phyloP scores from a whole-genome alignment of 73 alveolate species.

The Paramecium tetraurelia region DNA sequence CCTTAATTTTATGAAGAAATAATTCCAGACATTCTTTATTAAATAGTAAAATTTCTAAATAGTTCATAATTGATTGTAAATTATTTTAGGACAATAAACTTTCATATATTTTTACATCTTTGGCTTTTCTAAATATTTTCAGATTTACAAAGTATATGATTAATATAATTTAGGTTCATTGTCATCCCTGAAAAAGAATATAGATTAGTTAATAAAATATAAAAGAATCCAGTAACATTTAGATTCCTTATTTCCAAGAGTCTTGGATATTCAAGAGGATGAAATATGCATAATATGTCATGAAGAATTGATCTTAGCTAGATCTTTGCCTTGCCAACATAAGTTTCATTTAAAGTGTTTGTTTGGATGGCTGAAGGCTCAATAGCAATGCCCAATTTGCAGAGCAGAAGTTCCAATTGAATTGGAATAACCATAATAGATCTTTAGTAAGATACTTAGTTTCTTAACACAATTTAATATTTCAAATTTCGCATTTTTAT shows the following conservation, averaged over 20 bases:
- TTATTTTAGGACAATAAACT: not conserved
- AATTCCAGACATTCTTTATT: not conserved
- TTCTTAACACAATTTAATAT: not conserved
- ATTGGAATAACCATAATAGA: not conserved
- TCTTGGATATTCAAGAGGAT: not conserved
- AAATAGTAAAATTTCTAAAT: not conserved
- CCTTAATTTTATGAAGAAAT: constrained; percentile 38
- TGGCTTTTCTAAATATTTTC: constrained; percentile 45
- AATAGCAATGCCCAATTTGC: constrained; percentile 41
- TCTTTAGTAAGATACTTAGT: not conserved
- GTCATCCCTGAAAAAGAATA: not conserved
- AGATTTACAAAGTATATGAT: not conserved
- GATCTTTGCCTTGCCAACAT: constrained; percentile 30
- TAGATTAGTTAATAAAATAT: not conserved
- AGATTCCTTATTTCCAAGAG: constrained; percentile 7
- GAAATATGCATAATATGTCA: constrained; percentile 41
- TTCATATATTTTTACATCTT: constrained; percentile 16
- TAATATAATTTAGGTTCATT: not conserved
- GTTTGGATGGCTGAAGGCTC: constrained; percentile 19
- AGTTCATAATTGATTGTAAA: not conserved
- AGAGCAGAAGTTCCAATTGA: constrained; percentile 42
- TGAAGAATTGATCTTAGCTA: constrained; percentile 19
- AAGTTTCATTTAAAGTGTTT: constrained; percentile 14
- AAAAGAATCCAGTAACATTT: not conserved
- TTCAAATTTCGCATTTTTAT: not conserved